Evolutionary conservation across 192 early-diverging fungal genomes (phyloP).

Genomic region (Jimgerdemannia lactiflua): DNA sequence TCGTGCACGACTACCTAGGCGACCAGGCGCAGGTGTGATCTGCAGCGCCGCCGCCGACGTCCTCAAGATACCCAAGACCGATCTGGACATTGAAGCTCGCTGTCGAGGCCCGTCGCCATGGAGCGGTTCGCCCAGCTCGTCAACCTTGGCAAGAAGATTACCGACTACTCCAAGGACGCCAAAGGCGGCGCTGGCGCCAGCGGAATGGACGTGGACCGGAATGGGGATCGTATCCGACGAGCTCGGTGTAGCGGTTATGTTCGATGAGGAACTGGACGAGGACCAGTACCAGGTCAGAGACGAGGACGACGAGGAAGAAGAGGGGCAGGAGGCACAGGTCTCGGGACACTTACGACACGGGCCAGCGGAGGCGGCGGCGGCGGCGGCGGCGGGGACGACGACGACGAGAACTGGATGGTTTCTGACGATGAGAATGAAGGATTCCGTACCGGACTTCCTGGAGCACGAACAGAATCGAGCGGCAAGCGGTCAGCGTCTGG

Average conservation of each 20-base stretch:
- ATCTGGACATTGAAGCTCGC: conserved; percentile 87
- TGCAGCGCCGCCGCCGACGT: conserved; percentile 85
- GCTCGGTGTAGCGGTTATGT: conserved; percentile 91
- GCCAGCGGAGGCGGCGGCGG: conserved; percentile 27
- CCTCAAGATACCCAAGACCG: conserved; percentile 79
- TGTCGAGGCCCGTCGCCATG: conserved; percentile 71
- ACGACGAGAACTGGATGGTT: conserved; percentile 16
- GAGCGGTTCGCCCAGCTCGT: conserved; percentile 87
- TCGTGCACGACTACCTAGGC: conserved; percentile 75
- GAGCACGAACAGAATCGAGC: neutral
- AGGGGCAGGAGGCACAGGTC: conserved; percentile 39
- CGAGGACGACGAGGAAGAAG: conserved; percentile 52
- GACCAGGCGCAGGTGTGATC: conserved; percentile 89
- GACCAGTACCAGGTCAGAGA: conserved; percentile 69
- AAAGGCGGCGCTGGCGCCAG: conserved; percentile 16
- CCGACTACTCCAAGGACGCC: conserved; percentile 78
- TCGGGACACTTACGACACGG: conserved; percentile 26
- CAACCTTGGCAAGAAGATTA: conserved; percentile 92
- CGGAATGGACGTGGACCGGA: conserved; percentile 54
- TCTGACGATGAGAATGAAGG: conserved; percentile 59
- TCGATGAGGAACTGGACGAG: conserved; percentile 93
- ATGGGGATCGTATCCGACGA: conserved; percentile 62
- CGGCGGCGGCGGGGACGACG: conserved; percentile 45
- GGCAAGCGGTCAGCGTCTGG: neutral
- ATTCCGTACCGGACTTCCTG: conserved; percentile 43